Base-by-base conservation (phyloP, 768 basidiomycete genomes). In the Mrakia blollopis region DNA sequence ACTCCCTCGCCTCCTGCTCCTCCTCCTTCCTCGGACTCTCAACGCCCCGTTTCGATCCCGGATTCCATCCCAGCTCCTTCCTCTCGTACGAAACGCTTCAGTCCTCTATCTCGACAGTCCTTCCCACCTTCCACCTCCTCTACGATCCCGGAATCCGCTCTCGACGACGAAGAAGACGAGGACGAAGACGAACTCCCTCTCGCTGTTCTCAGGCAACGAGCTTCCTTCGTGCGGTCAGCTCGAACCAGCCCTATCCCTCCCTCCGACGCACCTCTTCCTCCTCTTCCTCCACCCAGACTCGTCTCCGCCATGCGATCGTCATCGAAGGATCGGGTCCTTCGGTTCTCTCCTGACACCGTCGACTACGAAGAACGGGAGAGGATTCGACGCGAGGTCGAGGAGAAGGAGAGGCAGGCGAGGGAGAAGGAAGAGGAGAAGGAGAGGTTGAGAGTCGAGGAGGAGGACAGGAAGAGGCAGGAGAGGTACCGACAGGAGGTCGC, bases 291-390 rank as follows among this genome's bases (percentile, higher is more conserved):
- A 50, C 14, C 30, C 52, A 60, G 50, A 54, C 13, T 16, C 41
- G 11, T 28, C 25, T 25, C 62, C 60, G 25, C 21, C 47, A 25
- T 28, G 68, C 75, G 52, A 30, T 57, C 44, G 37, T 18, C 23
- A 2, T 65, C 73, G 14, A 74, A 67, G 60, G 39, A 69, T 16
- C 75, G 75, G 1, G 68, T 68, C 47, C 47, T 50, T 3, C 75
- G 75, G 10, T 76, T 76, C 57, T 52, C 75, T 3, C 52, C 68
- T 41, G 75, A 76, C 60, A 76, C 75, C 18, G 32, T 72, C 54
- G 71, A 72, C 35, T 32, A 32, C 35, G 52, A 60, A 28, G 54
- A 54, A 37, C 23, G 47, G 71, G 50, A 72, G 16, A 32, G 52
- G 25, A 35, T 6, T 23, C 47, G 71, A n/a, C 14, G 28, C 23